Base-by-base conservation (phyloP, 1,284 basidiomycete genomes). In the Cryptococcus sp. region DNA sequence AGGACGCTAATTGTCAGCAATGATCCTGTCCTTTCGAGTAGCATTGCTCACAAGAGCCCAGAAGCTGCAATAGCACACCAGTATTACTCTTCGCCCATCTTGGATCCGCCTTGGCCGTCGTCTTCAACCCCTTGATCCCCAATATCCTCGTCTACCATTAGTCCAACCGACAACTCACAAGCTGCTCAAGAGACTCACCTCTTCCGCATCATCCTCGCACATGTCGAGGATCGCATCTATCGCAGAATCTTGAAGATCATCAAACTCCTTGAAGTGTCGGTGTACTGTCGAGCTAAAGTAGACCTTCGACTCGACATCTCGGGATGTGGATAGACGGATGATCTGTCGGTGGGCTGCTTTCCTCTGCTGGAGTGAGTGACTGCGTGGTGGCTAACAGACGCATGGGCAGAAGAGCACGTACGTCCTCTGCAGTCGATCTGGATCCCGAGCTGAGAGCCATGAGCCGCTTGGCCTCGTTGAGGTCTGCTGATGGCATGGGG, bases 71-170 rank as follows among this genome's bases (percentile, higher is more conserved):
- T 5, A 66, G 52, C 2, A 66, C 64, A 2, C 64, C 64, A 1
- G 62, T 57, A 52, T 66, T 66, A 12, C 64, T 62, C 31, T 52
- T 61, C 19, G 65, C 61, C 64, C 64, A 66, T 48, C 57, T 57
- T 19, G 57, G 48, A 39, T 66, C 64, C 23, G 62, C 60, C 43
- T 50, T 63, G 2, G 54, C 64, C 0, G 62, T 66, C 4, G 54
- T 39, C n/a, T 53, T 63, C 10, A 66, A 45, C 4, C 53, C 62
- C 38, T 60, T 58, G 11, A 66, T 66, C 1, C 64, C 64, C 16
- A 60, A 47, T n/a, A 63, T 61, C 19, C 64, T 48, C 3, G 44
- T 51, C 59, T 60, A 19, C 14, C 46, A 16, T 42, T 12, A 38
- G 26, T 10, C 22, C 18, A 23, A 4, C 4, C 21, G 28, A 35